Evolutionary conservation across 1,139 yeast species (phyloP), one percentile per base, ranked within the genome.

Genomic region (Kurtzmaniella quercitrusa): DNA sequence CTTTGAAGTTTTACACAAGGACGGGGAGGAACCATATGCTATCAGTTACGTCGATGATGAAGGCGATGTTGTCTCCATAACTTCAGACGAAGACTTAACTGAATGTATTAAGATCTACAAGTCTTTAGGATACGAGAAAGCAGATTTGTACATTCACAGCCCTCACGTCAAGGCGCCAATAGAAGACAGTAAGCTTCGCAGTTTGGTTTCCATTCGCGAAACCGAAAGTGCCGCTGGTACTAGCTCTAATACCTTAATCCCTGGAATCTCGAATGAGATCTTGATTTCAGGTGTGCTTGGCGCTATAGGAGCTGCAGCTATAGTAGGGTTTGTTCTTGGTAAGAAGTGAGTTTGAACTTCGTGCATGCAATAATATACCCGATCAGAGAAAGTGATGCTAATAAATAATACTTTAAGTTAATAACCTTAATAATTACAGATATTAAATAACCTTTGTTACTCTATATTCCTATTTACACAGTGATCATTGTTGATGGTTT

Each of bases 41-140:
- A 76, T 88, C 40, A 82, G 91, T 47, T 88, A 88, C 53, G 61
- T 82, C 23, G 96, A 88, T 56, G 96, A 88, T 54, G 96, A 88
- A 54, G 87, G 88, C 4, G 96, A 88, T 59, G 65, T 84, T 5
- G 88, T 88, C 19, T 82, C 88, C 2, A 80, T 88, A 36, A 84
- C 94, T 0, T 76, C 88, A 2, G 85, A 84, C 52, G 76, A 74
- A 50, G 96, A 88, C 57, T 71, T 88, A 44, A 53, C 69, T 18
- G 95, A 88, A 48, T 88, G 95, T 57, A 79, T 85, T 21, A 62
- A 66, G 39, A 73, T 84, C 36, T 74, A 83, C 51, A 66, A 66
- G 42, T 65, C 65, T 42, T 61, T 76, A 34, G 69, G 72, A 17
- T 63, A 68, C 39, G 82, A 78, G 37, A 84, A 84, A 58, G 86